Base-by-base conservation (phyloP, 495 filamentous ascomycete genomes). In the Lindgomyces ingoldianus region DNA sequence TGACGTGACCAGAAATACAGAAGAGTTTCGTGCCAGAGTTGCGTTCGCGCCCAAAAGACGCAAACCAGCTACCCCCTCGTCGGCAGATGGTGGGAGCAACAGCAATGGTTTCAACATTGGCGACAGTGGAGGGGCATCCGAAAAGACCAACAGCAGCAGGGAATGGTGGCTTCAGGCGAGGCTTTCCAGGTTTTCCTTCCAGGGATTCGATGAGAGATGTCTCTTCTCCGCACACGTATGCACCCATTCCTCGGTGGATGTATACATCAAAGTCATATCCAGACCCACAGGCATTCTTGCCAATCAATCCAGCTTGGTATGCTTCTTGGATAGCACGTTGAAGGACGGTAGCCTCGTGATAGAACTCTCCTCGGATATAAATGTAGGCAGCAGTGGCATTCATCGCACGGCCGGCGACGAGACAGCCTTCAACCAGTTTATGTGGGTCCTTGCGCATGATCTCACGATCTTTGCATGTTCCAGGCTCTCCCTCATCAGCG, bases 391-490 rank as follows among this genome's bases (percentile, higher is more conserved):
- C 95, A 27, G 91, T 93, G 76, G 91, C 93, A 79, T 98, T 96
- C 92, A 96, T 96, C 67, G 91, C 90, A 71, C 93, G 90, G 21
- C 94, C 94, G 59, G 96, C 95, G 44, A 98, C 91, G 62, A 98
- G 80, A 78, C 94, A 98, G 70, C 94, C 94, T 80, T 98, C 94
- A 67, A 98, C 82, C 60, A 98, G 87, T 82, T 98, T 98, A 81
- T 98, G 94, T 46, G 94, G 94, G 74, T 98, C 95, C 78, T 98
- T 98, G 76, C 94, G 91, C 93, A 98, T 98, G 72, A 98, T 98
- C 78, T 98, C 95, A 73, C 94, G 89, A 76, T 98, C 94, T 80
- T 98, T 98, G 87, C 94, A 98, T 30, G 94, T 98, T 74, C 94
- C 94, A 9, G 94, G 94, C 78, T 98, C 94, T 74, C 94, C 94